These are phyloP conservation scores for Pulveroboletus ravenelii DNA, from an alignment of 768 basidiomycete species.

Conservation along the genomic window DNA sequence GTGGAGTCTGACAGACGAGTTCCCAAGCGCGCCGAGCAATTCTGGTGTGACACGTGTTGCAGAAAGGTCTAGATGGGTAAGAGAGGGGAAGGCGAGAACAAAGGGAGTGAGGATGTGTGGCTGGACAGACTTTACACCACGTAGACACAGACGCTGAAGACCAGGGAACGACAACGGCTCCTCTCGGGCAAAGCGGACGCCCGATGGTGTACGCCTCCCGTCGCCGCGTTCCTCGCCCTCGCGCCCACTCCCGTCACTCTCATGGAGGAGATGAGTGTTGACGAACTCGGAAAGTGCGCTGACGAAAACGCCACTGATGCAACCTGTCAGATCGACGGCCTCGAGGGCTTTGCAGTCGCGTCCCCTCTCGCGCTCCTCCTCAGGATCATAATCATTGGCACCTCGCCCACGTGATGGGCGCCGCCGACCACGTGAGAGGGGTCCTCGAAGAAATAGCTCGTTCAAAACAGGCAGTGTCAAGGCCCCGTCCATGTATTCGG, in stretches of 20 bases:
- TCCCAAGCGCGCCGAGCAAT: conserved; percentile 62
- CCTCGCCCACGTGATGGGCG: conserved; percentile 65
- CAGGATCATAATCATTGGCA: conserved; percentile 50
- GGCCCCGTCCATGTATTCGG: conserved; percentile 97
- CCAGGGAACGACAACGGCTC: conserved; percentile 63
- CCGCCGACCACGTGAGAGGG: conserved; percentile 62
- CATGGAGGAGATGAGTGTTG: conserved; percentile 49
- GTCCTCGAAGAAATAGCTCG: conserved; percentile 86
- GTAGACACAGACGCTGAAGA: conserved; percentile 73
- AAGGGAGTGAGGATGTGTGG: conserved; percentile 66
- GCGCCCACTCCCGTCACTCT: conserved; percentile 42
- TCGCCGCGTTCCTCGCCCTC: conserved; percentile 35
- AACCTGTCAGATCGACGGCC: conserved; percentile 92
- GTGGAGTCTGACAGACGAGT: conserved; percentile 65
- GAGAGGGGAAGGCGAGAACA: conserved; percentile 74
- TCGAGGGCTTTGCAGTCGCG: conserved; percentile 73
- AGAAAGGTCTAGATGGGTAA: conserved; percentile 89
- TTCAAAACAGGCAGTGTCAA: conserved; percentile 80
- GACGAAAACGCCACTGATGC: conserved; percentile 87
- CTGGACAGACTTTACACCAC: conserved; percentile 75
- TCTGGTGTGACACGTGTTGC: conserved; percentile 79
- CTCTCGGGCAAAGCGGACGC: conserved; percentile 32
- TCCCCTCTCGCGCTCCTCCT: conserved; percentile 72
- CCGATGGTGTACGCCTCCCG: conserved; percentile 29
- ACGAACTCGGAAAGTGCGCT: conserved; percentile 83